A percentile compares a stretch with the other conserved stretches of the same genome.
phyloP scores from a whole-genome alignment of 768 basidiomycete genomes.

The Boletus edulis region DNA sequence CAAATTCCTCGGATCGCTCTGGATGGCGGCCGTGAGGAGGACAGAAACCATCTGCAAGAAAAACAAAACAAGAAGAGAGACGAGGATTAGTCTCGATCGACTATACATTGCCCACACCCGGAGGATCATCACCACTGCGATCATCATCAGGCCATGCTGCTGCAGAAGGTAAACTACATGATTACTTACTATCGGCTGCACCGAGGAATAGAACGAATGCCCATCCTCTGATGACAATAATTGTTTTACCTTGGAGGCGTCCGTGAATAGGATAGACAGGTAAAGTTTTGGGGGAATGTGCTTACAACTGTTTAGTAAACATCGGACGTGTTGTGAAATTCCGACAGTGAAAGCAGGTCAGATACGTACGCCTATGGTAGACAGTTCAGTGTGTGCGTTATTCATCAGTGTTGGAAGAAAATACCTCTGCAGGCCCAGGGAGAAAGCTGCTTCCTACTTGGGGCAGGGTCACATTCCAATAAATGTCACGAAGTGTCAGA shows the following conservation, averaged over 20 bases:
- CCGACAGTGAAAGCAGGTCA: neutral
- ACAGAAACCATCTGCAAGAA: neutral
- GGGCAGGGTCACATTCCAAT: neutral
- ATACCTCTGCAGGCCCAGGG: neutral
- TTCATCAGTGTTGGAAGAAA: neutral
- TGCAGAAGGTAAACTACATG: neutral
- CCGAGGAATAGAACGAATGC: neutral
- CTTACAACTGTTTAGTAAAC: neutral
- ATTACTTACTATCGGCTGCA: conserved; percentile 6
- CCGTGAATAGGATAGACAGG: neutral
- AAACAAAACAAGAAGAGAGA: neutral
- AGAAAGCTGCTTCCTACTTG: conserved; percentile 5
- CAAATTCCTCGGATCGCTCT: neutral
- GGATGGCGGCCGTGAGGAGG: neutral
- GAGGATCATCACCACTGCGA: conserved; percentile 1
- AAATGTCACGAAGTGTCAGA: neutral
- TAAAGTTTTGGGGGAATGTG: neutral
- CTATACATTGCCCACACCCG: neutral
- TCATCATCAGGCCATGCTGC: neutral
- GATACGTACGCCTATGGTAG: neutral
- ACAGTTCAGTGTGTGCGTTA: neutral
- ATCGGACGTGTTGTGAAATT: neutral
- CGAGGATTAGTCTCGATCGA: neutral
- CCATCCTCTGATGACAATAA: neutral
- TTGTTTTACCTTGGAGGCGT: neutral